phyloP scores from a whole-genome alignment of 164 flowering plant species.

The Kalanchoe fedtschenkoi region DNA sequence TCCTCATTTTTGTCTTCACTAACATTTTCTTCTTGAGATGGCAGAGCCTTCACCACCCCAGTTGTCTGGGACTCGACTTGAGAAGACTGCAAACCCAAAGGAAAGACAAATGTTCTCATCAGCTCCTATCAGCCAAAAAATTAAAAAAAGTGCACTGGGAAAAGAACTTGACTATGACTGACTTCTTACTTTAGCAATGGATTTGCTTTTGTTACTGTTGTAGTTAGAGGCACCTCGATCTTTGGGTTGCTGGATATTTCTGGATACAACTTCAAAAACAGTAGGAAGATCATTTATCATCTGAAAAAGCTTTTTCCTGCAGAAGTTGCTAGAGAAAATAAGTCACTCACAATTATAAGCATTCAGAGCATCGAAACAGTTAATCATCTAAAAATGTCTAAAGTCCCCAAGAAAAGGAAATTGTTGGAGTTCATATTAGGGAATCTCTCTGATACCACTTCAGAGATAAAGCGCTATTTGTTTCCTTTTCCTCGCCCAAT shows the following conservation, averaged over 20 bases:
- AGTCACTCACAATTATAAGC: background rate
- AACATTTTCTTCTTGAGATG: background rate
- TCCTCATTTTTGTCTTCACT: constrained; percentile 1
- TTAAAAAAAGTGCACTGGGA: background rate
- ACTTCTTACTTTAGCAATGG: background rate
- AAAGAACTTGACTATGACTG: background rate
- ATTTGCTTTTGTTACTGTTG: background rate
- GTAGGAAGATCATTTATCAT: constrained; percentile 3
- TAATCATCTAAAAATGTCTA: too few species aligned
- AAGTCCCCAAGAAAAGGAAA: too few species aligned
- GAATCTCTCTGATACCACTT: too few species aligned
- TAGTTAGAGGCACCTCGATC: background rate
- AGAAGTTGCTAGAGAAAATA: background rate
- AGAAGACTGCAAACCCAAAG: constrained; percentile 13
- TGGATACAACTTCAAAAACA: constrained; percentile 4
- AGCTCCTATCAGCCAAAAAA: constrained; percentile 1
- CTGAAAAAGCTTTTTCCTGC: constrained; percentile 5
- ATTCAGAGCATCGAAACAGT: too few species aligned
- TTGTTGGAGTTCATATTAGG: background rate
- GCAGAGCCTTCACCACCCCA: background rate
- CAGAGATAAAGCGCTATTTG: too few species aligned
- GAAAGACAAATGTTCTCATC: constrained; percentile 6
- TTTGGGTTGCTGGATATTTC: background rate
- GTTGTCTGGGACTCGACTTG: background rate
- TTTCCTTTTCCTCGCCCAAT: too few species aligned